A percentile compares a stretch with the other conserved stretches of the same genome.
These are phyloP conservation scores for Apium graveolens DNA, from an alignment of 129 eudicot species.

Conservation along the genomic window DNA sequence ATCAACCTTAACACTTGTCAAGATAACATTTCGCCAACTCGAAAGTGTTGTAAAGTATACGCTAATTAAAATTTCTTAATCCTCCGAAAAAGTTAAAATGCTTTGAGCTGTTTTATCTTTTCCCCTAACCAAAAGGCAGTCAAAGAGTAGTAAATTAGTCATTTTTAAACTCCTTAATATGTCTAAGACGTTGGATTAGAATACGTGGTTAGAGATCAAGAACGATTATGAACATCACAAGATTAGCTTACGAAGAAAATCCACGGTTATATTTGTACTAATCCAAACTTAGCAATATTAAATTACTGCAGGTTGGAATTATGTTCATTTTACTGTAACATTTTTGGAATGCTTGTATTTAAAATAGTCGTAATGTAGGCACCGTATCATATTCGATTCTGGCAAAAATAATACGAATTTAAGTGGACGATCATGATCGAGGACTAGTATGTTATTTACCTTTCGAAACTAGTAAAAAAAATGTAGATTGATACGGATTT, in stretches of 20 bases:
- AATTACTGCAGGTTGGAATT: not conserved
- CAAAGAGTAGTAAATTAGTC: not conserved
- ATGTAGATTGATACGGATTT: no score
- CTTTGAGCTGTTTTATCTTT: not conserved
- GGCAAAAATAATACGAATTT: no score
- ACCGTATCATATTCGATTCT: no score
- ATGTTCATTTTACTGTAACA: not conserved
- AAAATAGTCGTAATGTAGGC: no score
- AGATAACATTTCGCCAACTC: not conserved
- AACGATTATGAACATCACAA: not conserved
- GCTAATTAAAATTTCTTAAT: not conserved
- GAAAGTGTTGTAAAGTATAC: not conserved
- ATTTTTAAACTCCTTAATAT: not conserved
- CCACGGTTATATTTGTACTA: not conserved
- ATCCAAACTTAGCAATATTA: not conserved
- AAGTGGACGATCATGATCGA: no score
- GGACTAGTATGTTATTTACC: no score
- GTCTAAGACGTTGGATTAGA: not conserved
- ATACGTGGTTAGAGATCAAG: conserved; percentile 7
- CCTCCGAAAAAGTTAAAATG: not conserved
- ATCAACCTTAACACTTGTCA: conserved; percentile 1
- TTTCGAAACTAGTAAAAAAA: no score
- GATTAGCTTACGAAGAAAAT: conserved; percentile 12
- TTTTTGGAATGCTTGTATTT: not conserved
- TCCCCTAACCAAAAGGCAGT: not conserved